These are phyloP conservation scores for Cercospora nicotianae DNA, from an alignment of 2,329 filamentous ascomycete genomes.

Conservation along the genomic window DNA sequence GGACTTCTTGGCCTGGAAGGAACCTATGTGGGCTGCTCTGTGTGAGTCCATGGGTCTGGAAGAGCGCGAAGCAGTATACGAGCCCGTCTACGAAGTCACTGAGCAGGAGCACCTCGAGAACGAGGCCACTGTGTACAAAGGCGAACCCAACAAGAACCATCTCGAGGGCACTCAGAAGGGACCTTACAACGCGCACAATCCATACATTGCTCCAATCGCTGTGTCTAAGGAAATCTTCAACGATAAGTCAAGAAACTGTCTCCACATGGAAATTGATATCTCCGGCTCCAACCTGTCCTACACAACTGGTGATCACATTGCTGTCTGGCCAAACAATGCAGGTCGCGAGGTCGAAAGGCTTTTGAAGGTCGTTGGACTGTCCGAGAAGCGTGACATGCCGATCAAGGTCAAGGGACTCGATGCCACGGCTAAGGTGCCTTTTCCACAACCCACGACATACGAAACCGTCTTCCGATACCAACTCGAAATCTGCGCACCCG, in stretches of 20 bases:
- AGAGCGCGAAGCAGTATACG: constrained; percentile 94
- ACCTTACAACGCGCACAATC: constrained; percentile 86
- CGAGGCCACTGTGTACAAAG: constrained; percentile 83
- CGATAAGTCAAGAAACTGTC: constrained; percentile 86
- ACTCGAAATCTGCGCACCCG: constrained; percentile 91
- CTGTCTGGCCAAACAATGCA: constrained; percentile 94
- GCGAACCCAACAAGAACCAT: constrained; percentile 80
- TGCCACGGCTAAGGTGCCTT: constrained; percentile 93
- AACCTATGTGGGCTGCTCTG: constrained; percentile 93
- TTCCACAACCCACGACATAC: constrained; percentile 95
- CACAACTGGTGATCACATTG: constrained; percentile 96
- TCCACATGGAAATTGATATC: constrained; percentile 94
- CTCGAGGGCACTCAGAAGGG: constrained; percentile 80
- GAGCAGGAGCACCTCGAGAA: constrained; percentile 66
- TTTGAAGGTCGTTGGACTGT: constrained; percentile 73
- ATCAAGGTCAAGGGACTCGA: constrained; percentile 89
- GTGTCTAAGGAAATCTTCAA: constrained; percentile 91
- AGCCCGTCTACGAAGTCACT: constrained; percentile 82
- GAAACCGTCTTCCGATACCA: constrained; percentile 92
- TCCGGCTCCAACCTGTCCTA: constrained; percentile 86
- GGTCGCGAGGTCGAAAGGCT: constrained; percentile 91
- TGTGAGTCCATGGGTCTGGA: constrained; percentile 81
- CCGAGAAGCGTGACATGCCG: constrained; percentile 75
- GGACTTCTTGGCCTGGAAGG: constrained; percentile 98
- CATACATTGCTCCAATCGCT: constrained; percentile 86